phyloP scores from a whole-genome alignment of 208 protist genomes.

The Leishmania arabica region DNA sequence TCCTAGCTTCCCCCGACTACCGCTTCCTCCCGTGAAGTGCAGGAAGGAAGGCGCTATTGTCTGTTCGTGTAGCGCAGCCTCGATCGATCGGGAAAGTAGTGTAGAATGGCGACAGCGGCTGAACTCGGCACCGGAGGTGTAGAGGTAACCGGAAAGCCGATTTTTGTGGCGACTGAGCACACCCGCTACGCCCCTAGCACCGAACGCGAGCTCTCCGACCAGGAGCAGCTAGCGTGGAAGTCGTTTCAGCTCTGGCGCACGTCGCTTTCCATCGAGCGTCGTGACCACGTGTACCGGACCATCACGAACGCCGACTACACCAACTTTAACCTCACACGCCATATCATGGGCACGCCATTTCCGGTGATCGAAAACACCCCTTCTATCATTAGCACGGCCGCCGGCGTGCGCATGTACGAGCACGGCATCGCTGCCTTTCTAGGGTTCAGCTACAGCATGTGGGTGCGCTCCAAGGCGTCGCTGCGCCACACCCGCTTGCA shows the following conservation, averaged over 20 bases:
- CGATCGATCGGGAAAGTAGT: neutral
- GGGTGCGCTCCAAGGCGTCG: constrained; percentile 76
- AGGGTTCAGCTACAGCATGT: constrained; percentile 59
- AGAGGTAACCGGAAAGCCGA: constrained; percentile 52
- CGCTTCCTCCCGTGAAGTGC: neutral
- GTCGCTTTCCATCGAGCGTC: constrained; percentile 73
- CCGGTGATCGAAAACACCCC: constrained; percentile 68
- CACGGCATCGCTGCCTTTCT: constrained; percentile 44
- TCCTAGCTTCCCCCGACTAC: neutral
- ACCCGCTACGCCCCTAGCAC: constrained; percentile 59
- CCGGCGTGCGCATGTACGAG: constrained; percentile 81
- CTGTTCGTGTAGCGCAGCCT: no score
- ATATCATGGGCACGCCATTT: constrained; percentile 87
- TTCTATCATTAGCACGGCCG: constrained; percentile 47
- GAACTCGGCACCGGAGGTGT: constrained; percentile 69
- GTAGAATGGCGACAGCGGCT: constrained; percentile 40
- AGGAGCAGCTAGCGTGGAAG: constrained; percentile 89
- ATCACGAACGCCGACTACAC: constrained; percentile 85
- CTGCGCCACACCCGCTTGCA: constrained; percentile 51
- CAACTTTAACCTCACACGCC: constrained; percentile 74
- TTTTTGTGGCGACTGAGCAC: constrained; percentile 84
- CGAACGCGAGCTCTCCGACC: constrained; percentile 81
- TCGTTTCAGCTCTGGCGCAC: constrained; percentile 88
- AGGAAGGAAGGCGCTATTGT: neutral
- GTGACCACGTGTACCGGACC: constrained; percentile 74